A percentile compares a stretch with the other conserved stretches of the same genome.
phyloP scores from a whole-genome alignment of 192 early-diverging fungal species.

The Podila clonocystis region DNA sequence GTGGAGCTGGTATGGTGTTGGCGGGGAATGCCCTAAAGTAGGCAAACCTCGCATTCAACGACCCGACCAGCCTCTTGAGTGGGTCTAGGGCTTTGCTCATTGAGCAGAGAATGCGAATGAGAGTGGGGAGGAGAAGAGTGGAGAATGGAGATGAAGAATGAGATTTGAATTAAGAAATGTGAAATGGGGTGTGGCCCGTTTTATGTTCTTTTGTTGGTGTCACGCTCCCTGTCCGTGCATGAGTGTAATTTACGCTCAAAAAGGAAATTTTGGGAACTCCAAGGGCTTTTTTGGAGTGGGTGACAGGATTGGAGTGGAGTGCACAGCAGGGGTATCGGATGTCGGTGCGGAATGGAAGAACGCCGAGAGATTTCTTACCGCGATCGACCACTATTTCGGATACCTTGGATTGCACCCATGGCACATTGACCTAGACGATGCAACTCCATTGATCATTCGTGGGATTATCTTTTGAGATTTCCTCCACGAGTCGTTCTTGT shows the following conservation, averaged over 20 bases:
- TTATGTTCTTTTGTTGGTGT: not conserved
- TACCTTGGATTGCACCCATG: no score
- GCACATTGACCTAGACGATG: no score
- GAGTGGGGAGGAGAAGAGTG: not conserved
- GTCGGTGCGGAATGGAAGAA: no score
- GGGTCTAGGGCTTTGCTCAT: slow-evolving; percentile 51
- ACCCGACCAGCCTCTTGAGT: slow-evolving; percentile 50
- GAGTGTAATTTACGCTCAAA: not conserved
- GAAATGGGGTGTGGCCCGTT: not conserved
- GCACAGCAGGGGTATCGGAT: no score
- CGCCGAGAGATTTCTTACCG: no score
- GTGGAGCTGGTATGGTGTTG: not conserved
- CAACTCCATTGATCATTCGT: no score
- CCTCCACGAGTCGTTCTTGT: no score
- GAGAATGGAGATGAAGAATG: not conserved
- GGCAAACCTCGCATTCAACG: slow-evolving; percentile 50
- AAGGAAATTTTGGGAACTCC: slow-evolving; percentile 21
- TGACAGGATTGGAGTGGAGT: not conserved
- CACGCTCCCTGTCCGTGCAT: no score
- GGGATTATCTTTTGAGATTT: no score
- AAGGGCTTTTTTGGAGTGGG: not conserved
- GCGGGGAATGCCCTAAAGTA: slow-evolving; percentile 33
- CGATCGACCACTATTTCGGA: no score
- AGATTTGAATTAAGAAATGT: not conserved
- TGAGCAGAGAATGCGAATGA: slow-evolving; percentile 2